A percentile compares a stretch with the other conserved stretches of the same genome.
Conservation (phyloP, 2,329 filamentous ascomycete species). For the Pseudogymnoascus sp. region DNA sequence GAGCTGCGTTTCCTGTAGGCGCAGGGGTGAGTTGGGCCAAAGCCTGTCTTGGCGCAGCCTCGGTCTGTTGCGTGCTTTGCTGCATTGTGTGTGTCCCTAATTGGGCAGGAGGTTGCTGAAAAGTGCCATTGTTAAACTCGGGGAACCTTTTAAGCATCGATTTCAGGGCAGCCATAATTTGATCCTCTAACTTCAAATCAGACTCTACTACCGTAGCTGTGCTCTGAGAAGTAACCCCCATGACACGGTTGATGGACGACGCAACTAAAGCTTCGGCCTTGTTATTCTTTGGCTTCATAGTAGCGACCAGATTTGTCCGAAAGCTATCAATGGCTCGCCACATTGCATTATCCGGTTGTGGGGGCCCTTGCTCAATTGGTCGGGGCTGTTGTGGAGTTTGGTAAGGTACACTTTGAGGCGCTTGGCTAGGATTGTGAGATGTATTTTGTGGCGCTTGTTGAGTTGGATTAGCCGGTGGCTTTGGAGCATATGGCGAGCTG, state of each 20-base stretch:
- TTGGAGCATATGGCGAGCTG: constrained; percentile 32
- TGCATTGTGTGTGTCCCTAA: constrained; percentile 13
- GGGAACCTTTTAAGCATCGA: constrained; percentile 24
- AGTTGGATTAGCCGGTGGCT: constrained; percentile 21
- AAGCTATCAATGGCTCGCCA: constrained; percentile 25
- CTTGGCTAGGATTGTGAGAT: constrained; percentile 10
- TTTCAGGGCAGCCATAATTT: constrained; percentile 26
- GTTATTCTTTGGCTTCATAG: constrained; percentile 20
- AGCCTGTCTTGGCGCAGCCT: constrained; percentile 4
- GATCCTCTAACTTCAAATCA: constrained; percentile 20
- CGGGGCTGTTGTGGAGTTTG: constrained; percentile 15
- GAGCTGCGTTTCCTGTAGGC: constrained; percentile 12
- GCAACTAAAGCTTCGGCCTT: constrained; percentile 26
- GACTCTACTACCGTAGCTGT: constrained; percentile 17
- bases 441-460: constrained; percentile 14
- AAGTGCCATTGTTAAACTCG: constrained; percentile 17
- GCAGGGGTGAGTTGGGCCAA: background rate
- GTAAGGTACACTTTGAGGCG: constrained; percentile 11
- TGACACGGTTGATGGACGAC: constrained; percentile 28
- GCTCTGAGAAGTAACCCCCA: constrained; percentile 23
- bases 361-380: constrained; percentile 13
- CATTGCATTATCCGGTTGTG: constrained; percentile 9
- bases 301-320: constrained; percentile 21
- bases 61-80: constrained; percentile 13
- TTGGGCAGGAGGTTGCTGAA: constrained; percentile 14